These are phyloP conservation scores for Cladosporium colombiae DNA, from an alignment of 2,329 filamentous ascomycete species.

Conservation along the genomic window DNA sequence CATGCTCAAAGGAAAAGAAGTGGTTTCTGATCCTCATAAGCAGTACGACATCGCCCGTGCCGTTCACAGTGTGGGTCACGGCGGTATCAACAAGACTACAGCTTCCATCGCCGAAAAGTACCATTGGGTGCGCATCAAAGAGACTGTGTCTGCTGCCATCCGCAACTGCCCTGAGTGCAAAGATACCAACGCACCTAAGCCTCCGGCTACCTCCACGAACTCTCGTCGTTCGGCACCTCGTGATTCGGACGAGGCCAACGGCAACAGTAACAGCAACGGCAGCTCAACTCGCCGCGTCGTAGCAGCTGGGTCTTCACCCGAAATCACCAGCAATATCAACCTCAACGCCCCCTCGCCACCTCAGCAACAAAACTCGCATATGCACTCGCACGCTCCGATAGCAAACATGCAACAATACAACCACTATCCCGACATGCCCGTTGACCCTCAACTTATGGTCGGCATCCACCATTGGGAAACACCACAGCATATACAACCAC, in stretches of 20 bases:
- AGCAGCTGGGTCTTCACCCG: conserved; percentile 12
- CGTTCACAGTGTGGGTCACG: conserved; percentile 75
- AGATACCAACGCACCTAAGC: conserved; percentile 61
- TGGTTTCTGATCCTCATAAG: conserved; percentile 82
- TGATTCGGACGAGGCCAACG: conserved; percentile 6
- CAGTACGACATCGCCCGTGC: conserved; percentile 87
- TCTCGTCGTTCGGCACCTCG: conserved; percentile 11
- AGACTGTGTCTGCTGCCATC: conserved; percentile 93
- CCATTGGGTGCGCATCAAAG: conserved; percentile 98
- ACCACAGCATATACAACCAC: not conserved
- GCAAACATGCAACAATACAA: conserved; percentile 39
- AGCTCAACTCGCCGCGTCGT: conserved; percentile 15
- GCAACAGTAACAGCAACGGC: conserved; percentile 12
- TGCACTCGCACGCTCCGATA: conserved; percentile 32
- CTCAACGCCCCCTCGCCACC: conserved; percentile 9
- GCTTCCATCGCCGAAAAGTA: conserved; percentile 90
- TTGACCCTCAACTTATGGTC: conserved; percentile 62
- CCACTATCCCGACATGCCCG: conserved; percentile 55
- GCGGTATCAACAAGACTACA: conserved; percentile 97
- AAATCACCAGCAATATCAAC: conserved; percentile 8
- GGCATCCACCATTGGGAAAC: conserved; percentile 31
- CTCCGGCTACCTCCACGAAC: not conserved
- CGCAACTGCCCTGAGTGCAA: conserved; percentile 89
- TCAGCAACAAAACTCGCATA: conserved; percentile 34
- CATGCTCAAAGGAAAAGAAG: conserved; percentile 97